Evolutionary conservation across 768 basidiomycete genomes (phyloP).

Genomic region (Boletus sp.): DNA sequence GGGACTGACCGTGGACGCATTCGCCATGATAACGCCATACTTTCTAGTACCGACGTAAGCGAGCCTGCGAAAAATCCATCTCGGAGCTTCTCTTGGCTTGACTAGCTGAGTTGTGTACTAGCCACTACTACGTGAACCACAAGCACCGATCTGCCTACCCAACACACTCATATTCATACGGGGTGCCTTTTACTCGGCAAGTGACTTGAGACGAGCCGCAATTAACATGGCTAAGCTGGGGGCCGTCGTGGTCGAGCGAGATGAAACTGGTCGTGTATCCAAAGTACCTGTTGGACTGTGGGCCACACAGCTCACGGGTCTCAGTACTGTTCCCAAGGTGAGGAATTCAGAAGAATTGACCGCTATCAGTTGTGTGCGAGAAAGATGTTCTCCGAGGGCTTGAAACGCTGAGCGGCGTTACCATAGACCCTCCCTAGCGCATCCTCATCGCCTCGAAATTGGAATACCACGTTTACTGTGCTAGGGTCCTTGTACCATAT

Average conservation of each 20-base stretch:
- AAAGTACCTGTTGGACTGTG: slow-evolving; percentile 13
- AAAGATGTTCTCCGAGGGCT: not conserved
- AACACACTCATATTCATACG: not conserved
- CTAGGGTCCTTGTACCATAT: slow-evolving; percentile 12
- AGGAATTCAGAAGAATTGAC: not conserved
- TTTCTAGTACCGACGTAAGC: not conserved
- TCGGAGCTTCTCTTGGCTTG: too few relatives aligned
- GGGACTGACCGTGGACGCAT: slow-evolving; percentile 5
- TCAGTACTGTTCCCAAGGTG: slow-evolving; percentile 13
- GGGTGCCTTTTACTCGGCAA: not conserved
- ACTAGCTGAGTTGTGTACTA: too few relatives aligned
- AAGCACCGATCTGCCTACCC: too few relatives aligned
- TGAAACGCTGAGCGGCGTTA: slow-evolving; percentile 3
- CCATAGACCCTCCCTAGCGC: slow-evolving; percentile 1
- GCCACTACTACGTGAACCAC: too few relatives aligned
- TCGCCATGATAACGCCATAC: slow-evolving; percentile 24
- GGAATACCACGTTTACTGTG: not conserved
- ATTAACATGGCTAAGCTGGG: not conserved
- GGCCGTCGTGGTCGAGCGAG: slow-evolving; percentile 21
- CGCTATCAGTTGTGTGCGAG: not conserved
- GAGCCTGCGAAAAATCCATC: slow-evolving; percentile 8
- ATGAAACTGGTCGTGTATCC: slow-evolving; percentile 20
- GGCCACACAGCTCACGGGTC: not conserved
- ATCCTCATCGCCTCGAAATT: not conserved
- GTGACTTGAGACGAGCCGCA: not conserved